Base-by-base conservation (phyloP, 2,329 filamentous ascomycete species). In the Hymenoscyphus salicellus region DNA sequence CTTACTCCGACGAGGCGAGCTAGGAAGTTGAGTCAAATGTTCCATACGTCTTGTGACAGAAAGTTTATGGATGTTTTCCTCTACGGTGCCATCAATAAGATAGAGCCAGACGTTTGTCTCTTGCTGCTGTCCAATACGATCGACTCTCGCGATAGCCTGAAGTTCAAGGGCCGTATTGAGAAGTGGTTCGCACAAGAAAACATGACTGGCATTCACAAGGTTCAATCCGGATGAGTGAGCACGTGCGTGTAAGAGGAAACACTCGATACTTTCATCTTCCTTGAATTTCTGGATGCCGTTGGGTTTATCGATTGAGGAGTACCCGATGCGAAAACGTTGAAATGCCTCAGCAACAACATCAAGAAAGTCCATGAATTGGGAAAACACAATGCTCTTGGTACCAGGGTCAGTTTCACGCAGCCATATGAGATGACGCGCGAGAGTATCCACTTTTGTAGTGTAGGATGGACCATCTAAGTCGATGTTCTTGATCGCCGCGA, bases 71-170 rank as follows among this genome's bases (percentile, higher is more conserved):
- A 98, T 96, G 1, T 90, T 90, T 78, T 96, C 90, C 74, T 99
- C 95, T 0, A 98, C 92, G 0, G 94, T 96, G 60, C 90, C 91
- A 17, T 89, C 87, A n/a, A 97, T 86, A 2, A 98, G 83, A 75
- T 98, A 98, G 77, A 97, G 89, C 90, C 93, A 98, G 1, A 98
- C 93, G 0, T 92, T 97, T 0, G 95, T 99, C 69, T 91, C 84
- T 60, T 91, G 87, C 68, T 89, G 83, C 77, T 98, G 95, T 0
- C 95, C 95, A 68, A 99, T 99, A 41, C 95, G 87, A 75, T 99
- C 93, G 1, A 99, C 93, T 63, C 95, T 89, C 0, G 94, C 93
- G 73, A 98, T 96, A 16, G 93, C 94, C 77, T 99, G 95, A 10
- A 98, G 83, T 77, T 98, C 95, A 17, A 99, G 86, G 0, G 93